Base-by-base conservation (phyloP, 768 basidiomycete genomes). In the Trametes elegans region DNA sequence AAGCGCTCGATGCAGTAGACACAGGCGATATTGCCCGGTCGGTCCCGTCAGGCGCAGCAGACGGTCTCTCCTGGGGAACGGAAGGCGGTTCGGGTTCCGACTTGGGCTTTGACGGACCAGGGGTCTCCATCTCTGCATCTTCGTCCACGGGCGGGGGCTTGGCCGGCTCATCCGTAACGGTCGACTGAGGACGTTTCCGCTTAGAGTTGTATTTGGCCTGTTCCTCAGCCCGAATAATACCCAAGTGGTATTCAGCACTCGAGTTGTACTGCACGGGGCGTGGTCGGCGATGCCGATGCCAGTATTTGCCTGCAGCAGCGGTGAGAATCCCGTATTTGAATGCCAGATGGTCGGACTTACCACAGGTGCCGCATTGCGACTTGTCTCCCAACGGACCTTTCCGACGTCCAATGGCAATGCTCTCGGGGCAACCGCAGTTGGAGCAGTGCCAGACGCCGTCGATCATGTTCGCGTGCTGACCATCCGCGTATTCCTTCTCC, bases 361-460 rank as follows among this genome's bases (percentile, higher is more conserved):
- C 92, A 71, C 94, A 97, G n/a, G 83, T 79, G 28, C 90, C 91
- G 71, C 94, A 98, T 68, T 96, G 88, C 2, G 85, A 88, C 69
- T 93, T 93, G 65, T 90, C 86, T 7, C 94, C 94, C 42, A 93
- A 74, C 1, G 92, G 93, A 1, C 95, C 93, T 64, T 95, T 95
- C 61, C 93, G 78, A 57, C 91, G 75, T 2, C 93, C 93, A 38
- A 93, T 74, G 3, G 92, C 90, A 53, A 96, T 85, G 62, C 74
- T 83, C 66, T 92, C 93, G 0, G 94, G 94, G 66, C 90, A 90
- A 5, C 94, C 94, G 63, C 92, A 97, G 65, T 93, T 96, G 18
- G 91, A 93, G 67, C 94, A 98, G 72, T 93, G 91, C 94, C 94
- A 97, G 4, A 90, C 78, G 1, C 90, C 92, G 61, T 93, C 76